These are phyloP conservation scores for Coemansia sp. DNA, from an alignment of 192 early-diverging fungal species.

Conservation along the genomic window DNA sequence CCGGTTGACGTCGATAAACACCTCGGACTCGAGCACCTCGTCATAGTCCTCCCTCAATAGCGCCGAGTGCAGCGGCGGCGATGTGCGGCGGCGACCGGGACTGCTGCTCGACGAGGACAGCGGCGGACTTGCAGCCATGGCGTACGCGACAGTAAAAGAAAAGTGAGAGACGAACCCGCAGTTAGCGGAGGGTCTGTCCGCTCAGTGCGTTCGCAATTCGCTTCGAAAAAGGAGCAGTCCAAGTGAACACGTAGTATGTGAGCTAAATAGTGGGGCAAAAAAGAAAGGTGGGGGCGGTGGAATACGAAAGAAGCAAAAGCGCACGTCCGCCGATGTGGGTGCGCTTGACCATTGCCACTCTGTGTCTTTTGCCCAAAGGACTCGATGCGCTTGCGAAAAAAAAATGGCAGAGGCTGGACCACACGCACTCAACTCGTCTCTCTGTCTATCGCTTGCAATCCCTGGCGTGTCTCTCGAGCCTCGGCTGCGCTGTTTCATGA, in stretches of 20 bases:
- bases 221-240: neutral
- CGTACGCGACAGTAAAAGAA: neutral
- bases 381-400: neutral
- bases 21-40: slow-evolving; percentile 77
- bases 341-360: slow-evolving; percentile 1
- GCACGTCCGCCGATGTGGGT: neutral
- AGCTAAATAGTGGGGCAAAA: neutral
- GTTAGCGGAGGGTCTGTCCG: slow-evolving; percentile 6
- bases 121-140: slow-evolving; percentile 42
- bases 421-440: neutral
- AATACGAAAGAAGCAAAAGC: neutral
- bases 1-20: slow-evolving; percentile 78
- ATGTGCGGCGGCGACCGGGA: slow-evolving; percentile 36
- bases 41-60: slow-evolving; percentile 59
- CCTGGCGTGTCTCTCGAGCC: neutral
- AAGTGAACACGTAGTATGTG: neutral
- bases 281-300: neutral
- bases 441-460: neutral
- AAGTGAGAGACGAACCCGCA: neutral
- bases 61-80: slow-evolving; percentile 53
- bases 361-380: neutral
- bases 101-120: slow-evolving; percentile 51
- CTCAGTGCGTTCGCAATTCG: neutral
- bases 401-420: neutral
- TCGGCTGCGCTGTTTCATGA: neutral